Percentiles rank a stretch among this genome's conserved stretches.
phyloP scores from a whole-genome alignment of 2,329 filamentous ascomycete genomes.

The Byssochlamys sp. region DNA sequence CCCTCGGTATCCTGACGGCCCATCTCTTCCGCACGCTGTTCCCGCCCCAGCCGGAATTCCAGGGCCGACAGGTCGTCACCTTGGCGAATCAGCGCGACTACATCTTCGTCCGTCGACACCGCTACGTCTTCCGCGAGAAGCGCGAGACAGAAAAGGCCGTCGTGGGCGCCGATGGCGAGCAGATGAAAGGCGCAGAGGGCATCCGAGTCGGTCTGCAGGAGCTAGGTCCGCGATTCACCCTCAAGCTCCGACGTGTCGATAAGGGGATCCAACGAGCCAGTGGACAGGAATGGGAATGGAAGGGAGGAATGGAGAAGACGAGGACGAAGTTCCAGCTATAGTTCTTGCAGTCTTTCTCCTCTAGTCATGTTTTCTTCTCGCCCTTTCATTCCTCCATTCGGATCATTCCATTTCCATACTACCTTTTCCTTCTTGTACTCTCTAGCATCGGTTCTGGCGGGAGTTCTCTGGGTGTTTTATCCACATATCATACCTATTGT shows the following conservation, averaged over 20 bases:
- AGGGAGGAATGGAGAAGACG: slow-evolving; percentile 86
- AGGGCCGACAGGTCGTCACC: slow-evolving; percentile 81
- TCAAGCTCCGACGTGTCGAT: slow-evolving; percentile 85
- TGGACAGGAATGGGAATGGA: slow-evolving; percentile 93
- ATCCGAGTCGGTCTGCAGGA: slow-evolving; percentile 85
- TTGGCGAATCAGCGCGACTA: slow-evolving; percentile 93
- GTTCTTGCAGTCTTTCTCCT: slow-evolving; percentile 1
- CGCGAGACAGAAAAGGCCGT: slow-evolving; percentile 77
- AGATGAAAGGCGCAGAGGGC: slow-evolving; percentile 72
- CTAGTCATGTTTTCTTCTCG: neutral
- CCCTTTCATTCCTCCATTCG: neutral
- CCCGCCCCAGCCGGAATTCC: slow-evolving; percentile 70
- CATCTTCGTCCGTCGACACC: slow-evolving; percentile 81
- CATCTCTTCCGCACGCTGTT: slow-evolving; percentile 73
- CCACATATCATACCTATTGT: neutral
- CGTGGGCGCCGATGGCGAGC: slow-evolving; percentile 68
- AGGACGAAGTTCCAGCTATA: slow-evolving; percentile 87
- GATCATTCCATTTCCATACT: neutral
- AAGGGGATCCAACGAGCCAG: slow-evolving; percentile 70
- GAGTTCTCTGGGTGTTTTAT: neutral
- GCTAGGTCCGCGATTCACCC: slow-evolving; percentile 68
- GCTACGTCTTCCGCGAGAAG: slow-evolving; percentile 90
- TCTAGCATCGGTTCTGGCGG: neutral
- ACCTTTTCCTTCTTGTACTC: neutral
- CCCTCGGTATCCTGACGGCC: slow-evolving; percentile 77